Base-by-base conservation (phyloP, 345 rosid genomes). In the Brassica cretica region DNA sequence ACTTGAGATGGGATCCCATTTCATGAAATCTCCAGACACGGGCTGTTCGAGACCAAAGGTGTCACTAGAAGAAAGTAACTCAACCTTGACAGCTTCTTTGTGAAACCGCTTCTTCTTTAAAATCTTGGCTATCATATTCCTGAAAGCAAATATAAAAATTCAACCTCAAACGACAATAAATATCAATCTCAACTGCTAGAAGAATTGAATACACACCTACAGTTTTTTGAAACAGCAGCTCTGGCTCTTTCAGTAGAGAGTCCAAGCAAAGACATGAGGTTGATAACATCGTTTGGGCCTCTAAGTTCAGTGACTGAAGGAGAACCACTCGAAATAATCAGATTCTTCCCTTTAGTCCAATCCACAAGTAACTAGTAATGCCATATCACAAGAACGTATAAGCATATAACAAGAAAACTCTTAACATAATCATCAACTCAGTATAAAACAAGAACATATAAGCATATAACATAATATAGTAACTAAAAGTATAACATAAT, bases 331-430 rank as follows among this genome's bases (percentile, higher is more conserved):
- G 97, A 84, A 53, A 90, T 70, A 81, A 95, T 82, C 24, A 93
- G 80, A 86, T 90, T 95, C 82, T 86, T 90, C 70, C 98, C 99
- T 32, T 87, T 81, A 7, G 98, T 88, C 96, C 97, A 91, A 73
- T 89, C 91, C 72, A 95, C 91, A 70, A 93, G 71, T 78, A 90
- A 80, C 99, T 93, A 81, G 9, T 82, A 51, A 80, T 5, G 72
- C 37, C 30, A 71, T 60, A 35, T 7, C 77, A 68, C 62, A 72
- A 56, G 68, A 66, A 6, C 11, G 14, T 10, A 56, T 56, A 35
- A 64, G 25, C 49, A 63, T 16, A n/a, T 33, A 9, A 46, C 19
- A 27, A 51, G 51, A 37, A 44, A 75, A 55, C 51, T 49, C 64
- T 37, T 39, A 39, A 39, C 68, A 29, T 11, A 14, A 41, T 58